Evolutionary conservation across 306 rosid species (phyloP), one percentile per base, ranked within the genome.

Genomic region (Fagus sylvatica): DNA sequence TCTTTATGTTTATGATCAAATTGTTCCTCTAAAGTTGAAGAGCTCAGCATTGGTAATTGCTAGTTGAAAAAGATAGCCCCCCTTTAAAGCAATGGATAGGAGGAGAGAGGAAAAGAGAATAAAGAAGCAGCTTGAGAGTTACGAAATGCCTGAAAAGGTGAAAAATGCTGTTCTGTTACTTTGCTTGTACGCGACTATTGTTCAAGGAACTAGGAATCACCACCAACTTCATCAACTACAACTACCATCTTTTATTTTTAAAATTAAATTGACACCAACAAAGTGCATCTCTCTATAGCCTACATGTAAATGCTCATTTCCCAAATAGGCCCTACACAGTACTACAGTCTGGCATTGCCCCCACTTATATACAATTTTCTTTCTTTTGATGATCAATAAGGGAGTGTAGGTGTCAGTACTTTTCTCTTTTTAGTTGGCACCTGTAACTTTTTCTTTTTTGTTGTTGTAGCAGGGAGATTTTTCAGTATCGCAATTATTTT

Each of bases 121-220:
- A 28, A 33, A 72, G 81, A 76, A 87, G 90, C 82, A 69, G 36
- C 75, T 62, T 67, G 75, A 75, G 65, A 79, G 70, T 30, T 74
- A 78, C 82, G 79, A 40, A 22, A 22, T 22, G 28, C 28, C 28
- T 22, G 28, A 22, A 79, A 86, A 90, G 93, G 89, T 81, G 70
- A 83, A 69, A 75, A 81, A 74, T 39, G 10, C 74, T 39, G 1
- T 53, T 37, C 69, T 60, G 55, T 73, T 81, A 72, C 94, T 88
- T 90, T 87, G 65, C 86, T 82, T 83, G 86, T 79, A 83, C 81
- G 53, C 77, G 72, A 71, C 79, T 72, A 28, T 59, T 7, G 34
- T 66, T 59, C 30, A 30, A 11, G 53, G 19, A 9, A 51, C 71
- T 3, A 43, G 28, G 49, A 39, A 39, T 55, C 76, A 74, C 19